Evolutionary conservation across 805 yeast genomes (phyloP).

Genomic region (Gaillardinia entomophila): DNA sequence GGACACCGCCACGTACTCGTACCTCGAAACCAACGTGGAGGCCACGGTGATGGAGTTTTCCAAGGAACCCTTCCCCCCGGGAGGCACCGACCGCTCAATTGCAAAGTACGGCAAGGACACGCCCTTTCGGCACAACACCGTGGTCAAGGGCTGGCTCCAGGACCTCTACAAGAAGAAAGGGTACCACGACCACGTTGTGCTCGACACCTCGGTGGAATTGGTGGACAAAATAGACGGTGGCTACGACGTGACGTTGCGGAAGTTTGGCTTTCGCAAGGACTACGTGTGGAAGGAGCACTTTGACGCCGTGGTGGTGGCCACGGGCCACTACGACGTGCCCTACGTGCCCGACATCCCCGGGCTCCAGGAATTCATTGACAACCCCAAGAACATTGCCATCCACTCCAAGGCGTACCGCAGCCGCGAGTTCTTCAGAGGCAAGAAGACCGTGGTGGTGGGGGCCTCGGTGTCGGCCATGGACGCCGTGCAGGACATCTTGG

Average conservation of each 20-base stretch:
- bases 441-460: conserved; percentile 17
- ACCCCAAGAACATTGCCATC: conserved; percentile 6
- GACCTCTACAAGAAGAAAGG: conserved; percentile 13
- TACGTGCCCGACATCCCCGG: conserved; percentile 15
- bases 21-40: conserved; percentile 18
- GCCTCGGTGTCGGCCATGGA: conserved; percentile 9
- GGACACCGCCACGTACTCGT: conserved; percentile 21
- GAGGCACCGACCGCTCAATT: conserved; percentile 5
- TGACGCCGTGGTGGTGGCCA: conserved; percentile 14
- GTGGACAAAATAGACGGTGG: conserved; percentile 13
- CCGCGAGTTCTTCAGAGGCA: conserved; percentile 9
- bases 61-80: conserved; percentile 14
- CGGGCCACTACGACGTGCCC: conserved; percentile 18
- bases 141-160: conserved; percentile 14
- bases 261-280: conserved; percentile 8
- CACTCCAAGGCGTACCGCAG: conserved; percentile 15
- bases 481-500: conserved; percentile 14
- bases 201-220: conserved; percentile 21
- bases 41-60: conserved; percentile 16
- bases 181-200: conserved; percentile 13
- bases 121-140: conserved; percentile 13
- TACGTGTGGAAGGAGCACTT: conserved; percentile 12
- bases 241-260: conserved; percentile 13
- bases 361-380: conserved; percentile 8
- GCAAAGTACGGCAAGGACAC: conserved; percentile 12